phyloP scores from a whole-genome alignment of 495 filamentous ascomycete genomes.

The Annulohypoxylon bovei region DNA sequence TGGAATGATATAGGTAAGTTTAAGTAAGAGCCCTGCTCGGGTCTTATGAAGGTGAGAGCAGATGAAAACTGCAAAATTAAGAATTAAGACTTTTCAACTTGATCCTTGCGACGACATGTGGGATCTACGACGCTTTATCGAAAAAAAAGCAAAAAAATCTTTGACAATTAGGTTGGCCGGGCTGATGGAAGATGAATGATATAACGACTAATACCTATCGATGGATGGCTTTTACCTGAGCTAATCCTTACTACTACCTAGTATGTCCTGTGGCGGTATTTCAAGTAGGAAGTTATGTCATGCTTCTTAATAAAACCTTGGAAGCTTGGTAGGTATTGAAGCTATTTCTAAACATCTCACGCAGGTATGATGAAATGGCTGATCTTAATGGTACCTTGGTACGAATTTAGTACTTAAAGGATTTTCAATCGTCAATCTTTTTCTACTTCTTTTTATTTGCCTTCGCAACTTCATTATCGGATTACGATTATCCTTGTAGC shows the following conservation, averaged over 20 bases:
- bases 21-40: no score
- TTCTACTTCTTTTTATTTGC: no score
- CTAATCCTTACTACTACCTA: background rate
- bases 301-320: background rate
- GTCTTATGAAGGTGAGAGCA: no score
- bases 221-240: background rate
- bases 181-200: background rate
- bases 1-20: background rate
- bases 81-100: background rate
- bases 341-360: background rate
- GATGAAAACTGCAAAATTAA: background rate
- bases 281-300: background rate
- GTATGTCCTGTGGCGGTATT: background rate
- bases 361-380: conserved; percentile 21
- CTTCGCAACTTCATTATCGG: background rate
- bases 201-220: background rate
- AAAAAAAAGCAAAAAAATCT: background rate
- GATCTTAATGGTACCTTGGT: conserved; percentile 12
- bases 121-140: background rate
- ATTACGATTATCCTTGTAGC: conserved; percentile 10
- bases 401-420: background rate
- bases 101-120: background rate
- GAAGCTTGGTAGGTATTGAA: background rate
- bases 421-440: conserved; percentile 5
- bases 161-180: background rate